Conservation (phyloP, 768 basidiomycete species). For the Leucosporidium creatinivorum region DNA sequence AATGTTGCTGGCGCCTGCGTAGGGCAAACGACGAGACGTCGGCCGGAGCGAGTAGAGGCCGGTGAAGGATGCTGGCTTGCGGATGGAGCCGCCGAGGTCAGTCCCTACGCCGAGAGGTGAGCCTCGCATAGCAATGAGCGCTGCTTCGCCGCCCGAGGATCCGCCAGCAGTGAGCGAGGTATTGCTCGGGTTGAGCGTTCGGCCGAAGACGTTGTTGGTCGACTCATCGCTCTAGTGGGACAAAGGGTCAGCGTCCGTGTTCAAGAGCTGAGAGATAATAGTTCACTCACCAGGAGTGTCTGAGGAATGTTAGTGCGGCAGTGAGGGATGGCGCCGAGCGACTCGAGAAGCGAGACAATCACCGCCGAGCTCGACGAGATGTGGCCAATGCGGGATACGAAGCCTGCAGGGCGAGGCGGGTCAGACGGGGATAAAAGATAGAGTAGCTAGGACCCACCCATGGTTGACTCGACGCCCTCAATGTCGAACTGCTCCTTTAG, state of each 20-base stretch:
- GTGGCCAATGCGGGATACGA: conserved; percentile 29
- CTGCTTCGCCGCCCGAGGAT: conserved; percentile 38
- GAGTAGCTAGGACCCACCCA: conserved; percentile 6
- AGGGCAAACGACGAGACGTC: conserved; percentile 13
- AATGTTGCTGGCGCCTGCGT: conserved; percentile 11
- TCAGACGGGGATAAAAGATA: conserved; percentile 41
- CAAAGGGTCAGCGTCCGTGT: not conserved
- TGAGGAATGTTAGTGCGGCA: conserved; percentile 33
- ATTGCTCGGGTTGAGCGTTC: conserved; percentile 51
- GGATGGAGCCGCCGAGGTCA: conserved; percentile 51
- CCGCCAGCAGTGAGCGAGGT: conserved; percentile 35
- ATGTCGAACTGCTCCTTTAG: conserved; percentile 43
- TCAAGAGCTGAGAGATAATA: not conserved
- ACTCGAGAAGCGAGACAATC: conserved; percentile 22
- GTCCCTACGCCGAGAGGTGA: conserved; percentile 32
- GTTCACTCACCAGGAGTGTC: conserved; percentile 24
- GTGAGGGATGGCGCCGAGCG: conserved; percentile 26
- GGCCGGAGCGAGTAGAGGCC: conserved; percentile 49
- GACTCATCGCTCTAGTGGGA: conserved; percentile 59
- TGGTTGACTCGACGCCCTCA: conserved; percentile 29
- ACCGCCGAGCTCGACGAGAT: conserved; percentile 8
- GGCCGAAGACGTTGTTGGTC: conserved; percentile 68
- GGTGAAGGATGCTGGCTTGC: conserved; percentile 60
- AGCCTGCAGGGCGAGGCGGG: conserved; percentile 28
- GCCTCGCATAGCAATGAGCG: conserved; percentile 35